Conservation (phyloP, 2,329 filamentous ascomycete genomes). For the Sporothrix luriei region DNA sequence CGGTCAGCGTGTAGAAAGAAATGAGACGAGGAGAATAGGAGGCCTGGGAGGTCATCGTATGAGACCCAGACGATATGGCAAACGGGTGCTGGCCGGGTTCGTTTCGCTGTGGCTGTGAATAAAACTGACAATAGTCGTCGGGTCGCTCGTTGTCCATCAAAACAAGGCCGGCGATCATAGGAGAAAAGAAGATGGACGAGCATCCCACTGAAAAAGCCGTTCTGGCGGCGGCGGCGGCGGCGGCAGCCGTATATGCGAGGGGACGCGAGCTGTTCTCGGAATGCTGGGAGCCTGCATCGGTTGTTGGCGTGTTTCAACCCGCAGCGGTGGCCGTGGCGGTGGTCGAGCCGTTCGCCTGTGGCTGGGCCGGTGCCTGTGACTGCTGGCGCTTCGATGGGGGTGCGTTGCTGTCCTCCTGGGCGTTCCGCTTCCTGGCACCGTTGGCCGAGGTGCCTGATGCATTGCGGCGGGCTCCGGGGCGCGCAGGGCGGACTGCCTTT, state of each 20-base stretch:
- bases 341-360: conserved; percentile 5
- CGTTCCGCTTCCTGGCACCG: conserved; percentile 53
- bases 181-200: neutral
- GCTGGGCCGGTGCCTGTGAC: conserved; percentile 20
- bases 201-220: neutral
- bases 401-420: conserved; percentile 46
- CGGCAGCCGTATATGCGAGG: too few species aligned
- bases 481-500: conserved; percentile 54
- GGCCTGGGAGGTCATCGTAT: too few species aligned
- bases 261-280: neutral
- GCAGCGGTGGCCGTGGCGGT: conserved; percentile 29
- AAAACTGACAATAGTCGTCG: neutral
- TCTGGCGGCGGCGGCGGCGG: neutral
- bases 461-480: conserved; percentile 44
- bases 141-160: conserved; percentile 14
- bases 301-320: conserved; percentile 26
- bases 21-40: neutral
- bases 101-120: neutral
- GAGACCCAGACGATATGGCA: neutral
- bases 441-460: conserved; percentile 45
- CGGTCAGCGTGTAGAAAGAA: neutral
- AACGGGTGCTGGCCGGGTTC: neutral
- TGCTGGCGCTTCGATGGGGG: conserved; percentile 44
- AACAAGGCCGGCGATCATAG: conserved; percentile 14
- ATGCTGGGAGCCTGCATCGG: neutral